A percentile compares a stretch with the other conserved stretches of the same genome.
Evolutionary conservation across 2,329 filamentous ascomycete species (phyloP).

Genomic region (Penicillium frequentans): DNA sequence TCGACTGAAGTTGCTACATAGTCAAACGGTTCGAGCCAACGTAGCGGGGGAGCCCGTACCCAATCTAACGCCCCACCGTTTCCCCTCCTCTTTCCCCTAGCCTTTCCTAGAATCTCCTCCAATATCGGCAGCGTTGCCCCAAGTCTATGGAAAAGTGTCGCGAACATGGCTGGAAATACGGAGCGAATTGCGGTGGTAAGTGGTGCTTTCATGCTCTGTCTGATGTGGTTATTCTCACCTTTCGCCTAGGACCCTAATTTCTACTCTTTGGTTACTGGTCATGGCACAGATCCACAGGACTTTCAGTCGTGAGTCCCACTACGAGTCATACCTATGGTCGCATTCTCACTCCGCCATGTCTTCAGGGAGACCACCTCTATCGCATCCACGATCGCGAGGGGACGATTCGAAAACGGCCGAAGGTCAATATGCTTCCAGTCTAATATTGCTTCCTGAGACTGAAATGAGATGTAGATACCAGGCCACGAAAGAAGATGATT

Average conservation of each 20-base stretch:
- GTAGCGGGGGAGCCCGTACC: too few relatives aligned
- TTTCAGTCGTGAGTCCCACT: constrained; percentile 13
- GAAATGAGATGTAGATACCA: constrained; percentile 11
- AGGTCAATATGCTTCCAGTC: background rate
- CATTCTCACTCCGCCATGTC: background rate
- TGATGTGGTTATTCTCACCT: background rate
- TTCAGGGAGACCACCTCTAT: constrained; percentile 18
- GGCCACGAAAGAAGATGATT: constrained; percentile 17
- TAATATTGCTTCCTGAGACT: constrained; percentile 12
- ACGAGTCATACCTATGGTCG: background rate
- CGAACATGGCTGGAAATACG: background rate
- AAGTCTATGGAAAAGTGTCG: too few relatives aligned
- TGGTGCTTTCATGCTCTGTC: background rate
- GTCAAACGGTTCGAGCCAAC: too few relatives aligned
- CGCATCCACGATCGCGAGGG: constrained; percentile 12
- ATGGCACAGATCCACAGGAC: constrained; percentile 2
- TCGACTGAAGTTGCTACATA: too few relatives aligned
- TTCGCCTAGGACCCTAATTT: constrained; percentile 10
- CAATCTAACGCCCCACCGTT: too few relatives aligned
- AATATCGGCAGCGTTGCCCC: too few relatives aligned
- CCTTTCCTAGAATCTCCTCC: too few relatives aligned
- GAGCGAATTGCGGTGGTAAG: constrained; percentile 2
- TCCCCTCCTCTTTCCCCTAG: too few relatives aligned
- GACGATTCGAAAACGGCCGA: constrained; percentile 17
- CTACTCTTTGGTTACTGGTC: background rate